Conservation (phyloP, 1,284 basidiomycete genomes). For the Boletellus dicymbophilus region DNA sequence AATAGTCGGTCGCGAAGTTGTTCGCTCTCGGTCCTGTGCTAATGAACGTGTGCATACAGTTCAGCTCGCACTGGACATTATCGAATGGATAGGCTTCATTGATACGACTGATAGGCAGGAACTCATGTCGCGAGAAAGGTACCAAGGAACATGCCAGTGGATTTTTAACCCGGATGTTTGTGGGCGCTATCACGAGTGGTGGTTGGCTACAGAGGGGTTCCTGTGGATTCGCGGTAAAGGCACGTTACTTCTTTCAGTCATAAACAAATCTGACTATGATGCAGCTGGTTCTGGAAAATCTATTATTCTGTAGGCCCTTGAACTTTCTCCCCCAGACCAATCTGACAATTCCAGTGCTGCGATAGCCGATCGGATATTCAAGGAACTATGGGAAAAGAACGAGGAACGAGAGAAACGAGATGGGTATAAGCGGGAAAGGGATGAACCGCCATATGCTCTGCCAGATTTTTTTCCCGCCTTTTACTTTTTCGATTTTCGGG, state of each 20-base stretch:
- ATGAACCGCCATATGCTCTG: constrained; percentile 18
- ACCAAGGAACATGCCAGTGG: constrained; percentile 28
- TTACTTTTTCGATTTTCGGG: constrained; percentile 33
- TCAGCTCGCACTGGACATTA: constrained; percentile 19
- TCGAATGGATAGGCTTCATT: constrained; percentile 28
- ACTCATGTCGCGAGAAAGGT: constrained; percentile 26
- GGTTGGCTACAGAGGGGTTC: constrained; percentile 20
- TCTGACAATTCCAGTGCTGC: constrained; percentile 21
- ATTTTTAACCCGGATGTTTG: constrained; percentile 23
- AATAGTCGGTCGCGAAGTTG: constrained; percentile 19
- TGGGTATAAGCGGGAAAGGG: constrained; percentile 12
- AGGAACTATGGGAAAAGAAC: constrained; percentile 26
- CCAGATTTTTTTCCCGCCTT: constrained; percentile 30
- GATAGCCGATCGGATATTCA: constrained; percentile 27
- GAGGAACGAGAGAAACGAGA: constrained; percentile 23
- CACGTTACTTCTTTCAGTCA: neutral
- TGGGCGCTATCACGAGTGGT: constrained; percentile 24
- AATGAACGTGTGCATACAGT: constrained; percentile 13
- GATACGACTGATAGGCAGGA: constrained; percentile 26
- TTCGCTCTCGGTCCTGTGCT: constrained; percentile 3
- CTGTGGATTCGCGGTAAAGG: constrained; percentile 29
- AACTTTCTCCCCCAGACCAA: neutral
- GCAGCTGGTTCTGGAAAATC: constrained; percentile 26
- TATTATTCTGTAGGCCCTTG: constrained; percentile 22
- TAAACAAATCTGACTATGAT: neutral